phyloP scores from a whole-genome alignment of 2,329 filamentous ascomycete species.

The Dactylonectria estremocensis region DNA sequence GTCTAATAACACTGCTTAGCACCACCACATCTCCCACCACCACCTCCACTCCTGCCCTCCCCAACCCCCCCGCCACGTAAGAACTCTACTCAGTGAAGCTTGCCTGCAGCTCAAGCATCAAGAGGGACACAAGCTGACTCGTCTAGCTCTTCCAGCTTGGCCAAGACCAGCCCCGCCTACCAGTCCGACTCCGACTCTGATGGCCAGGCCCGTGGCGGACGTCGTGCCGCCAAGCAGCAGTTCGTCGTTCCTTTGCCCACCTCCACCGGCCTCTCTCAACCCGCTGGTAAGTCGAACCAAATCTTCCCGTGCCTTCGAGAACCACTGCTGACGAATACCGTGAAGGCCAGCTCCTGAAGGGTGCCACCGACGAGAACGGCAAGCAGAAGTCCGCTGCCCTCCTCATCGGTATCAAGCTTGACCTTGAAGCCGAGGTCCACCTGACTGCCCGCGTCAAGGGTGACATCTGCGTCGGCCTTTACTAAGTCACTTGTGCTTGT shows the following conservation, averaged over 20 bases:
- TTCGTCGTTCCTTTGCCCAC: slow-evolving; percentile 50
- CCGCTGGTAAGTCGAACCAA: slow-evolving; percentile 49
- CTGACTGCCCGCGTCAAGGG: slow-evolving; percentile 72
- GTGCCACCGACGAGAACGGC: slow-evolving; percentile 70
- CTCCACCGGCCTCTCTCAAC: slow-evolving; percentile 55
- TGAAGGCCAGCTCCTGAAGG: slow-evolving; percentile 69
- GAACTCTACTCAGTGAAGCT: slow-evolving; percentile 5
- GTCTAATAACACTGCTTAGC: slow-evolving; percentile 43
- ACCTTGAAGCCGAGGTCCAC: slow-evolving; percentile 75
- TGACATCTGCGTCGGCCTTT: slow-evolving; percentile 68
- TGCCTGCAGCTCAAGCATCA: slow-evolving; percentile 3
- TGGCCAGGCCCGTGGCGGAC: slow-evolving; percentile 50
- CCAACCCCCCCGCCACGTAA: slow-evolving; percentile 38
- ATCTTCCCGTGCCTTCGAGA: slow-evolving; percentile 32
- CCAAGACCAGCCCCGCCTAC: slow-evolving; percentile 49
- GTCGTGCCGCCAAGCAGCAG: slow-evolving; percentile 46
- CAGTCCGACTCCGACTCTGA: slow-evolving; percentile 51
- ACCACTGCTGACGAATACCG: slow-evolving; percentile 21
- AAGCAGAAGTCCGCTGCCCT: slow-evolving; percentile 71
- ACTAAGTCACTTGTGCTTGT: slow-evolving; percentile 36
- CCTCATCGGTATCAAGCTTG: slow-evolving; percentile 74
- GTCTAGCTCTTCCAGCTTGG: slow-evolving; percentile 35
- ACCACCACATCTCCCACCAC: slow-evolving; percentile 38
- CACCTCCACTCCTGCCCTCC: slow-evolving; percentile 38
- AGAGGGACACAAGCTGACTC: slow-evolving; percentile 33